Evolutionary conservation across 2,329 filamentous ascomycete species (phyloP), one percentile per base, ranked within the genome.

Genomic region (Pyrenophora seminiperda): DNA sequence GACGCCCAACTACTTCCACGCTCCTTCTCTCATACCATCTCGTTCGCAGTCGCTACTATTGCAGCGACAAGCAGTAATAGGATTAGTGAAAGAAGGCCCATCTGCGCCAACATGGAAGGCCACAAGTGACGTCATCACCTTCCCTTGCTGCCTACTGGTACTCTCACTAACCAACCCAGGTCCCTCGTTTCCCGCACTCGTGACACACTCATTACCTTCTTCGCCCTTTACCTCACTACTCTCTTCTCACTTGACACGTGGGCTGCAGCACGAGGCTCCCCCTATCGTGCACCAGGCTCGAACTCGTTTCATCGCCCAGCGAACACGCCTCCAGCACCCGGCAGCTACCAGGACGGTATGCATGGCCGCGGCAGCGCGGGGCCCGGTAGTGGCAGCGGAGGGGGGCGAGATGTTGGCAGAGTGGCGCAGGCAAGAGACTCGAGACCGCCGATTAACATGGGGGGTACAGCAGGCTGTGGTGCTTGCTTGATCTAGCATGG

Each of bases 141-240:
- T 5, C 24, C 29, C 41, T n/a, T 29, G 19, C 44, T n/a, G n/a
- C n/a, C n/a, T n/a, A n/a, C n/a, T n/a, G n/a, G 14, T 30, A 18
- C n/a, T 36, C 27, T 30, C 17, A 40, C n/a, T 10, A 5, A 24
- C 20, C 36, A 27, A 3, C 30, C 34, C 34, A 57, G 48, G n/a
- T 20, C 52, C 37, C 15, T 41, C 36, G 10, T 36, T 41, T 31
- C 36, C 41, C 33, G 52, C 50, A 49, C 41, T 37, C 33, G 46
- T 32, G 59, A 64, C 56, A 60, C 66, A 7, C 38, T 71, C 48
- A 45, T 65, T 24, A 59, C 66, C 56, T 73, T 74, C 65, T 20
- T 72, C 51, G 67, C 68, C 22, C 70, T 74, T 40, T 74, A 74
- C 57, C 41, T 74, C 36, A 72, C 71, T n/a, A 74, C 71, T 0